phyloP scores from a whole-genome alignment of 768 basidiomycete genomes.

The Leccinum incarnatum region DNA sequence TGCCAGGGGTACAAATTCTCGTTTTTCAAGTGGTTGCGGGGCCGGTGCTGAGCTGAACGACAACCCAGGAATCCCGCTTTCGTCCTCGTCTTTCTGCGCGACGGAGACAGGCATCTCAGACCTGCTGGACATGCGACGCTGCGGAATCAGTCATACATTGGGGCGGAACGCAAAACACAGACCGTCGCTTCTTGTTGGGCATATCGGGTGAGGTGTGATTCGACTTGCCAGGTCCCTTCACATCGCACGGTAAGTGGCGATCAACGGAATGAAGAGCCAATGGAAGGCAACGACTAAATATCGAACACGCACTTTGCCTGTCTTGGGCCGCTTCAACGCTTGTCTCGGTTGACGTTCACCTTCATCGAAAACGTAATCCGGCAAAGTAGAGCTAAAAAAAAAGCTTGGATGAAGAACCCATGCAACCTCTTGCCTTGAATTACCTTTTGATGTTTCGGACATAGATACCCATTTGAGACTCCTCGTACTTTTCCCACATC shows the following conservation, averaged over 20 bases:
- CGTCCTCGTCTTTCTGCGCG: conserved; percentile 37
- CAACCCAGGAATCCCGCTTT: conserved; percentile 35
- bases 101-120: conserved; percentile 35
- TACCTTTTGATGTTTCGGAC: conserved; percentile 93
- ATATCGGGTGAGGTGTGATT: conserved; percentile 61
- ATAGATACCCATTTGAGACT: conserved; percentile 88
- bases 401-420: conserved; percentile 23
- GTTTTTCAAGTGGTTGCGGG: conserved; percentile 35
- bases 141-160: conserved; percentile 27
- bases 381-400: conserved; percentile 58
- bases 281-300: conserved; percentile 9
- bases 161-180: conserved; percentile 37
- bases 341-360: conserved; percentile 75
- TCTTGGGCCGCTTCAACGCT: conserved; percentile 73
- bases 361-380: conserved; percentile 78
- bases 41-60: conserved; percentile 32
- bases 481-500: conserved; percentile 93
- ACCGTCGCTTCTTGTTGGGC: conserved; percentile 84
- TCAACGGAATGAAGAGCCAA: conserved; percentile 14
- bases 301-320: conserved; percentile 45
- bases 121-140: conserved; percentile 37
- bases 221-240: conserved; percentile 61
- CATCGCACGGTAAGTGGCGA: conserved; percentile 30
- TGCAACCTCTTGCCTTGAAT: conserved; percentile 14
- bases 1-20: conserved; percentile 41